These are phyloP conservation scores for Trichoderma polysporum DNA, from an alignment of 2,329 filamentous ascomycete genomes.

Conservation along the genomic window DNA sequence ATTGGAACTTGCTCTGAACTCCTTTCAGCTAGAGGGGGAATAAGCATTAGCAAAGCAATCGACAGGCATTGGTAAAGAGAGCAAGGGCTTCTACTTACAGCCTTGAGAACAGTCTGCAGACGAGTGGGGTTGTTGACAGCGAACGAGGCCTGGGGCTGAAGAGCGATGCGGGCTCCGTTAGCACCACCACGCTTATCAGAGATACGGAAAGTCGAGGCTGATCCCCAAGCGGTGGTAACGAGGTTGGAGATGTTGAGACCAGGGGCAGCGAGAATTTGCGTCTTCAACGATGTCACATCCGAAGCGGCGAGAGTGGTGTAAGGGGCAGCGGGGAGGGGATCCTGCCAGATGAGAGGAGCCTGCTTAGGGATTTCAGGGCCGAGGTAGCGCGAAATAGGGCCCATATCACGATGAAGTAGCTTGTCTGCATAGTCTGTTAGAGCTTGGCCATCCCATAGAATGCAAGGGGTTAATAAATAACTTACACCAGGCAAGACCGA, in stretches of 20 bases:
- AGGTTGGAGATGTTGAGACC: slow-evolving; percentile 61
- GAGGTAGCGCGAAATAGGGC: slow-evolving; percentile 66
- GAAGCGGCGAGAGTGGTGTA: slow-evolving; percentile 57
- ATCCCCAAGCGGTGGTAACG: slow-evolving; percentile 65
- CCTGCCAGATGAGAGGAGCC: slow-evolving; percentile 65
- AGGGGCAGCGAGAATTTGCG: slow-evolving; percentile 57
- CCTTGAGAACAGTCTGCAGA: slow-evolving; percentile 58
- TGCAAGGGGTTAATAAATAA: not conserved
- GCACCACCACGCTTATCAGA: slow-evolving; percentile 79
- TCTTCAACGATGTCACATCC: slow-evolving; percentile 66
- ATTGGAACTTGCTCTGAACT: slow-evolving; percentile 66
- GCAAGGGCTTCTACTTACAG: slow-evolving; percentile 27
- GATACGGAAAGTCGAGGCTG: slow-evolving; percentile 69
- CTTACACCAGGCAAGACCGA: slow-evolving; percentile 69
- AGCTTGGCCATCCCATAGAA: not conserved
- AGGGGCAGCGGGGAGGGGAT: slow-evolving; percentile 61
- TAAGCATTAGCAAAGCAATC: not conserved
- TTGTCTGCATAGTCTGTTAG: slow-evolving; percentile 44
- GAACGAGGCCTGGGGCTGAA: slow-evolving; percentile 70
- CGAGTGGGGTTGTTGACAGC: slow-evolving; percentile 69
- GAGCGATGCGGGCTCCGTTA: slow-evolving; percentile 74
- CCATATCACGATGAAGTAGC: slow-evolving; percentile 76
- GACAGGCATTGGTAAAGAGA: not conserved
- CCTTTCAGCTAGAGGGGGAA: slow-evolving; percentile 24
- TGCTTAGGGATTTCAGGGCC: slow-evolving; percentile 71